Evolutionary conservation across 352 stramenopile species (phyloP), one percentile per base, ranked within the genome.

Genomic region (Globisporangium sylvaticum): DNA sequence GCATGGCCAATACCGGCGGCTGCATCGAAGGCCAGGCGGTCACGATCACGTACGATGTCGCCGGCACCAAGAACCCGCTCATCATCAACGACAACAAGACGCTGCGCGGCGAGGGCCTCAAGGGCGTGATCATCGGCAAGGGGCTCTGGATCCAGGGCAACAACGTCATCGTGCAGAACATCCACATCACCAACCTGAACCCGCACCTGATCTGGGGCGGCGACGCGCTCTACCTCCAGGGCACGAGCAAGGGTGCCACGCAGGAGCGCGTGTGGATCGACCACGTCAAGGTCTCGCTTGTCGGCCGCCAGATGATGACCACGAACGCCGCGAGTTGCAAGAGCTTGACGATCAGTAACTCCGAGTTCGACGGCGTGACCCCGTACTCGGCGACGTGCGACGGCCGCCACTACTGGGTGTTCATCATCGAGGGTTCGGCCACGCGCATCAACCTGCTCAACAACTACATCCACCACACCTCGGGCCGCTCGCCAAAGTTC

Each of bases 1-100:
- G 72, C 53, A 85, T 84, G 71, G 61, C 67, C 60, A 86, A 80
- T 70, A 87, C 77, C 1, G 77, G 81, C 10, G 80, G 80, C 12
- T 87, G 77, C 48, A 66, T 69, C 4, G 61, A 87, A 14, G 79
- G 76, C 37, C 65, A 64, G 32, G 39, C 56, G 1, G 72, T 83
- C 27, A 74, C 62, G 0, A 59, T 88, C 56, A 78, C 77, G 15
- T 88, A 83, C 62, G 77, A 88, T 55, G 18, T 76, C 55, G 72
- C 73, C 0, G 74, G 31, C 32, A 65, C 70, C 10, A 75, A 78
- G 61, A 80, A 75, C 53, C 70, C 74, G 3, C 32, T 80, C 4
- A 34, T 65, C 3, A 58, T 78, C 24, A 59, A 37, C n/a, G n/a
- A 46, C 57, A 69, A 77, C 74, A 80, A 80, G 71, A 80, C 74